phyloP scores from a whole-genome alignment of 768 basidiomycete genomes.

The Gloeopeniophorella convolvens region DNA sequence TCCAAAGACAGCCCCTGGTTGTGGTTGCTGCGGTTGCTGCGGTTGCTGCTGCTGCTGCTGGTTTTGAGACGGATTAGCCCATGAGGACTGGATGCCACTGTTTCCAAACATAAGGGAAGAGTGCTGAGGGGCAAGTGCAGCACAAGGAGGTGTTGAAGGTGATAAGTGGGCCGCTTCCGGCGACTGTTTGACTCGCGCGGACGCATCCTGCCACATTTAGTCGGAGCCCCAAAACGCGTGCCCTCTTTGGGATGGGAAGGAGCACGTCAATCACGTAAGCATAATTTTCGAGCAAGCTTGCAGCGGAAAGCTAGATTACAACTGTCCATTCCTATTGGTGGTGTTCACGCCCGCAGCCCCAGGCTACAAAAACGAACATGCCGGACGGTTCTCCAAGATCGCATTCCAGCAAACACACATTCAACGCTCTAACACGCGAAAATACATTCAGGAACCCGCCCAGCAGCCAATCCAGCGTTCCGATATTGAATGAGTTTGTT shows the following conservation, averaged over 20 bases:
- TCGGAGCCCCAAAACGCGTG: slow-evolving; percentile 16
- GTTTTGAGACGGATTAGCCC: slow-evolving; percentile 62
- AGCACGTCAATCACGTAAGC: slow-evolving; percentile 10
- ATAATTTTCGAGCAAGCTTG: no score
- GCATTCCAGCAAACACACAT: slow-evolving; percentile 45
- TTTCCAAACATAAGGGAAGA: slow-evolving; percentile 52
- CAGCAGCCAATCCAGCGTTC: slow-evolving; percentile 57
- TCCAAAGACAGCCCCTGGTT: slow-evolving; percentile 52
- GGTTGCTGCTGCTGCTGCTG: slow-evolving; percentile 56
- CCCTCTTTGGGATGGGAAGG: neutral
- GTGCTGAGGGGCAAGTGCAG: neutral
- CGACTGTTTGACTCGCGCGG: neutral
- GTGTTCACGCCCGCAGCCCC: no score
- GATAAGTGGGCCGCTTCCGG: no score
- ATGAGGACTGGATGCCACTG: slow-evolving; percentile 48
- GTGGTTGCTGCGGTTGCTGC: slow-evolving; percentile 34
- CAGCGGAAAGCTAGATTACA: no score
- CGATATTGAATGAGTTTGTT: slow-evolving; percentile 88
- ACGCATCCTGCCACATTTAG: slow-evolving; percentile 1
- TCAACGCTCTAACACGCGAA: slow-evolving; percentile 79
- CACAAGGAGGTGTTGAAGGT: no score
- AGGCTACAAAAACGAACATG: slow-evolving; percentile 33
- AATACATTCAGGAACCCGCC: slow-evolving; percentile 71
- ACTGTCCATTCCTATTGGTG: no score
- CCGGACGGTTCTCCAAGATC: slow-evolving; percentile 39